Base-by-base conservation (phyloP, 352 stramenopile species). In the Phytophthora pisi region DNA sequence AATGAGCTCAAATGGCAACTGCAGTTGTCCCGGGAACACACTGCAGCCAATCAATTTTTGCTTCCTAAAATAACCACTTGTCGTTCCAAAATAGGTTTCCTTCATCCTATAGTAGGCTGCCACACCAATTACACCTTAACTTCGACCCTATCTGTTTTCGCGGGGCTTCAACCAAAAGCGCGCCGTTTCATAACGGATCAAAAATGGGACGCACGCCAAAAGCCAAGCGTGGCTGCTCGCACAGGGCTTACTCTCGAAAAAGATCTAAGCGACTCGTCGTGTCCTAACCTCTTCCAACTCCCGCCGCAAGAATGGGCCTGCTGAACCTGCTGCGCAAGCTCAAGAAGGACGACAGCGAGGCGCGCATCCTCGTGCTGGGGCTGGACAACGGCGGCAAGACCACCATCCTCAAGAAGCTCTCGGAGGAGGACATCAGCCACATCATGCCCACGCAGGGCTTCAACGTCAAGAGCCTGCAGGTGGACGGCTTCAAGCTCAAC, bases 381-480 rank as follows among this genome's bases (percentile, higher is more conserved):
- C 83, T 99, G 23, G 96, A 99, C 82, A 99, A 99, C 73, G 92
- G 91, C 40, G 96, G 96, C 57, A 99, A 99, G 81, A 99, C 96
- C 9, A 98, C 95, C 26, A 98, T 98, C 70, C 82, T 99, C 28
- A 99, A 98, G 87, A 98, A 98, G 70, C 87, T 99, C 50, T 97
- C 85, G 46, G 93, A 98, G 62, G 95, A 99, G 65, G 95, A 98
- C 68, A 98, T 98, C 68, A 96, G 78, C 51, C 81, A 95, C 74
- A 97, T 98, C 64, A 97, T 96, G 84, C 91, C 93, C 5, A 98
- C 92, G 42, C 91, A 98, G 79, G 96, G 96, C 57, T 98, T 98
- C 76, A 98, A 99, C 82, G 95, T 99, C 70, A 98, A 98, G 81
- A 97, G 84, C 45, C 74, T 98, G n/a, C 90, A 97, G 76, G 88